A percentile compares a stretch with the other conserved stretches of the same genome.
Evolutionary conservation across 306 rosid genomes (phyloP).

Genomic region (Sicyos baderoa): DNA sequence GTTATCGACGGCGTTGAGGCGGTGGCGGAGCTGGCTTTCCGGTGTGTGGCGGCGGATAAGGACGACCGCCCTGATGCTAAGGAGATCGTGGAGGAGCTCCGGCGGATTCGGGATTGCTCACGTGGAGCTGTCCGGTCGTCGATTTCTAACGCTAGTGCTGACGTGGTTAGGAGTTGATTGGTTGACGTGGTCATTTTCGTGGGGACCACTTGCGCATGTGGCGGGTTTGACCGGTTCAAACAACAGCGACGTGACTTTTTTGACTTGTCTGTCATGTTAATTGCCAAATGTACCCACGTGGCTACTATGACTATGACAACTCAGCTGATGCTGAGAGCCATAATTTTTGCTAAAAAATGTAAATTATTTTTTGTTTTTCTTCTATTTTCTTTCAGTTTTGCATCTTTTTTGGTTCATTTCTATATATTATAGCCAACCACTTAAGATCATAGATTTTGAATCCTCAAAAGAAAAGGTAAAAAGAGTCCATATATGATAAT

Average conservation of each 20-base stretch:
- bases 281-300: constrained; percentile 14
- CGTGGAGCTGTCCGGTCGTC: constrained; percentile 26
- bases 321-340: background rate
- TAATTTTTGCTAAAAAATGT: background rate
- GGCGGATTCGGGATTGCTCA: constrained; percentile 35
- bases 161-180: constrained; percentile 30
- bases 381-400: background rate
- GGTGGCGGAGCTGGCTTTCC: constrained; percentile 80
- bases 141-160: constrained; percentile 23
- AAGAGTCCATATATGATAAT: too few relatives aligned
- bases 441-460: too few relatives aligned
- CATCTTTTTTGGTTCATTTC: too few relatives aligned
- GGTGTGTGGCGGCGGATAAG: constrained; percentile 86
- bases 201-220: constrained; percentile 30
- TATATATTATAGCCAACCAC: too few relatives aligned
- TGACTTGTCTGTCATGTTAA: background rate
- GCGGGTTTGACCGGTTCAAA: constrained; percentile 35
- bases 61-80: constrained; percentile 81
- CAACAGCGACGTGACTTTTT: constrained; percentile 3
- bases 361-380: background rate
- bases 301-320: background rate
- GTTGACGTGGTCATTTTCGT: background rate
- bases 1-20: constrained; percentile 36
- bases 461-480: too few relatives aligned
- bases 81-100: constrained; percentile 78